These are phyloP conservation scores for Colletotrichum acutatum DNA, from an alignment of 2,329 filamentous ascomycete species.

Conservation along the genomic window DNA sequence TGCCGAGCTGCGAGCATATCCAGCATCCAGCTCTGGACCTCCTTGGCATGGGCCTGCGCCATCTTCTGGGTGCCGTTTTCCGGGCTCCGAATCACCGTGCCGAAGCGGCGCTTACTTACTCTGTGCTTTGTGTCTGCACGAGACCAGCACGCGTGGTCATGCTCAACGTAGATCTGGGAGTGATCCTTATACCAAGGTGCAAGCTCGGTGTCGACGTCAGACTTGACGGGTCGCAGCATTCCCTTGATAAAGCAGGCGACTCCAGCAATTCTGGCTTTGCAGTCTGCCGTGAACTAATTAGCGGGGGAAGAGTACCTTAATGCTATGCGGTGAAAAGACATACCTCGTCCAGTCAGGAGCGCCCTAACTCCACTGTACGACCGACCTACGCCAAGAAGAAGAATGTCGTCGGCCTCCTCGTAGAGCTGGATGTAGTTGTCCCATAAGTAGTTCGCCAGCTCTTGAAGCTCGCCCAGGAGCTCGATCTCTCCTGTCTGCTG, in stretches of 20 bases:
- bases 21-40: constrained; percentile 64
- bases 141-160: constrained; percentile 80
- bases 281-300: constrained; percentile 53
- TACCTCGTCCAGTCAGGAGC: constrained; percentile 81
- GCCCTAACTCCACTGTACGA: constrained; percentile 87
- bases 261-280: constrained; percentile 74
- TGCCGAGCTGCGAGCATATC: constrained; percentile 47
- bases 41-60: constrained; percentile 65
- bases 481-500: constrained; percentile 56
- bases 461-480: constrained; percentile 71
- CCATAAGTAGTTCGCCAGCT: constrained; percentile 90
- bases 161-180: constrained; percentile 82
- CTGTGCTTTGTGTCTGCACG: constrained; percentile 69
- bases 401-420: constrained; percentile 76
- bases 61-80: constrained; percentile 62
- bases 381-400: constrained; percentile 90
- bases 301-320: neutral
- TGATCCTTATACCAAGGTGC: constrained; percentile 86
- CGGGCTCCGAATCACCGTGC: constrained; percentile 64
- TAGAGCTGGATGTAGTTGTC: constrained; percentile 93
- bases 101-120: constrained; percentile 70
- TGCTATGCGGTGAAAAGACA: constrained; percentile 5
- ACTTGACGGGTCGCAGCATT: constrained; percentile 80
- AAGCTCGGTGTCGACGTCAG: constrained; percentile 78
- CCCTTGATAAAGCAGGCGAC: constrained; percentile 86